Evolutionary conservation across 768 basidiomycete genomes (phyloP).

Genomic region (Psilocybe cyanescens): DNA sequence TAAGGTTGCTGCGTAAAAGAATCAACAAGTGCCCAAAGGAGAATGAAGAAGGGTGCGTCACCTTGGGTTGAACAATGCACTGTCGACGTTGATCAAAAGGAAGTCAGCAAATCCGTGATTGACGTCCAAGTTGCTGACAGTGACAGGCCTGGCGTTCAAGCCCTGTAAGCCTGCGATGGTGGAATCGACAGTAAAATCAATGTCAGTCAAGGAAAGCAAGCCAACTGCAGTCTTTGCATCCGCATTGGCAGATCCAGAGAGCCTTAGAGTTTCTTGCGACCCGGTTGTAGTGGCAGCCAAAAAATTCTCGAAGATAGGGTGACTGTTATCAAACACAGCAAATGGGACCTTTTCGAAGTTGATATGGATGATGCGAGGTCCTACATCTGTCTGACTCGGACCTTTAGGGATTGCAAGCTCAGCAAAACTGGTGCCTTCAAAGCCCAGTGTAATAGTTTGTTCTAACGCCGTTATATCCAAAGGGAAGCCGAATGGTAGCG

Average conservation of each 20-base stretch:
- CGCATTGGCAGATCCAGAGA: conserved; percentile 59
- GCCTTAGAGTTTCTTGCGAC: conserved; percentile 43
- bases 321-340: conserved; percentile 49
- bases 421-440: conserved; percentile 58
- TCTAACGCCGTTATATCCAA: conserved; percentile 65
- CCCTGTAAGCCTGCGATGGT: conserved; percentile 68
- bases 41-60: conserved; percentile 23
- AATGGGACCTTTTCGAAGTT: conserved; percentile 65
- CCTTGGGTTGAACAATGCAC: conserved; percentile 70
- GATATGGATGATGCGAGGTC: conserved; percentile 61
- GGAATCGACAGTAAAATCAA: conserved; percentile 62
- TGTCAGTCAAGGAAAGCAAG: conserved; percentile 55
- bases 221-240: conserved; percentile 71
- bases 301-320: conserved; percentile 61
- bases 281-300: conserved; percentile 62
- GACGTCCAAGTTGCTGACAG: conserved; percentile 63
- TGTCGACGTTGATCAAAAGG: conserved; percentile 69
- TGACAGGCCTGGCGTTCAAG: conserved; percentile 58
- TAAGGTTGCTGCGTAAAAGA: conserved; percentile 36
- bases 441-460: conserved; percentile 59
- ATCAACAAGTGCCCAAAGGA: neutral
- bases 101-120: conserved; percentile 67
- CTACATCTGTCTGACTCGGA: conserved; percentile 63
- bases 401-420: conserved; percentile 61
- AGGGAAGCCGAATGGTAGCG: conserved; percentile 71